phyloP scores from a whole-genome alignment of 139 green algal genomes.

The Closterium sp. region DNA sequence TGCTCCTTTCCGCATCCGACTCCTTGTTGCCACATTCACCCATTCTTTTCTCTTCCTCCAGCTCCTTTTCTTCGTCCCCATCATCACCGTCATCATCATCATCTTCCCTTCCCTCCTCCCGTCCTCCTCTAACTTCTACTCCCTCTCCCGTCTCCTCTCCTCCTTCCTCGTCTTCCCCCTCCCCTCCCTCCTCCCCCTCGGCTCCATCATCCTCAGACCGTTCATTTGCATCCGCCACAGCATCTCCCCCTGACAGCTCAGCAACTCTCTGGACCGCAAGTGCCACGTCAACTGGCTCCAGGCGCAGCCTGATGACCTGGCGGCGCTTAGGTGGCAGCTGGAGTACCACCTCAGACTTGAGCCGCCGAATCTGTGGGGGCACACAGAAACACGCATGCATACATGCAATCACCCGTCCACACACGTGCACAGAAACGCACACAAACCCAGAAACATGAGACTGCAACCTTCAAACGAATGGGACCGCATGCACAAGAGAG shows the following conservation, averaged over 20 bases:
- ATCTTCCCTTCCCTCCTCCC: too few species aligned
- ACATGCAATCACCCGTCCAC: background rate
- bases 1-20: too few species aligned
- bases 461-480: background rate
- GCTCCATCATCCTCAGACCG: too few species aligned
- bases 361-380: constrained; percentile 66
- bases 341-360: constrained; percentile 86
- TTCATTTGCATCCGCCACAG: too few species aligned
- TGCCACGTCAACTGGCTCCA: constrained; percentile 28
- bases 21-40: too few species aligned
- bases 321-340: constrained; percentile 86
- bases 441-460: background rate
- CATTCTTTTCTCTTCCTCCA: background rate
- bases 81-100: background rate
- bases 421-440: background rate
- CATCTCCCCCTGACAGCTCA: too few species aligned
- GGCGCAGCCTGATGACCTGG: constrained; percentile 71
- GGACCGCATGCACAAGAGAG: too few species aligned
- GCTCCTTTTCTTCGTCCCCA: too few species aligned
- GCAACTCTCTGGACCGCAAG: background rate
- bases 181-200: too few species aligned
- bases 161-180: too few species aligned
- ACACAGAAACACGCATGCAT: background rate
- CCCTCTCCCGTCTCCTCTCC: too few species aligned
- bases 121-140: too few species aligned